Percentiles rank a stretch among this genome's conserved stretches.
These are phyloP conservation scores for Murraya koenigii DNA, from an alignment of 345 rosid genomes.

Conservation along the genomic window DNA sequence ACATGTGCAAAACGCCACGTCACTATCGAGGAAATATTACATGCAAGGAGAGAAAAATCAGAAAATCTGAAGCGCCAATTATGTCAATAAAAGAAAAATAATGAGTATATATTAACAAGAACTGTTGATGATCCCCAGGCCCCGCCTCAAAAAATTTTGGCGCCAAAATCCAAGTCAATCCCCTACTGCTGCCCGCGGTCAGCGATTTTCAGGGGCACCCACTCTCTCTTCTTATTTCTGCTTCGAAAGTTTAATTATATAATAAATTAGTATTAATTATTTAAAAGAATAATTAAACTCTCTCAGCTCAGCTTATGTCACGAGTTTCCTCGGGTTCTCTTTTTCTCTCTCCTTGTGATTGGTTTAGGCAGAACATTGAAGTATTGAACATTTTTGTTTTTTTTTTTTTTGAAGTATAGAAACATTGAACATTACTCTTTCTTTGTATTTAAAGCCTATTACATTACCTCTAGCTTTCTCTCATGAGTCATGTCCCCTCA, in stretches of 20 bases:
- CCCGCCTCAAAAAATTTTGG: constrained; percentile 19
- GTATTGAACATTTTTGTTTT: too few relatives aligned
- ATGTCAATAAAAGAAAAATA: neutral
- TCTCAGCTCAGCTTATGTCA: constrained; percentile 36
- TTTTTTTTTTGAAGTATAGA: neutral
- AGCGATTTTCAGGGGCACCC: constrained; percentile 30
- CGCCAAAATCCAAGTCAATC: constrained; percentile 45
- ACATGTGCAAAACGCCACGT: neutral
- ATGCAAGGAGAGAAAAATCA: neutral
- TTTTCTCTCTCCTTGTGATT: constrained; percentile 11
- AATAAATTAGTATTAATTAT: neutral
- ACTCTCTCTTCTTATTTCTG: neutral
- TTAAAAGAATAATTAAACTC: neutral
- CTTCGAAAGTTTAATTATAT: neutral
- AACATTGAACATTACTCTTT: constrained; percentile 22
- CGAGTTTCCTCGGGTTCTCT: constrained; percentile 69
- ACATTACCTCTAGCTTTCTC: neutral
- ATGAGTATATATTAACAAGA: neutral
- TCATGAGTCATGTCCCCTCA: constrained; percentile 12
- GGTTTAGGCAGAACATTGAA: constrained; percentile 5
- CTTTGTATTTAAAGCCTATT: constrained; percentile 22
- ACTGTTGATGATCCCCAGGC: constrained; percentile 15
- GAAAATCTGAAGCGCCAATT: neutral
- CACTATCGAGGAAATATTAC: neutral
- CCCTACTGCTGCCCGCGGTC: constrained; percentile 35